A percentile compares a stretch with the other conserved stretches of the same genome.
Conservation (phyloP, 2,329 filamentous ascomycete genomes). For the Mycosphaerella sp. region DNA sequence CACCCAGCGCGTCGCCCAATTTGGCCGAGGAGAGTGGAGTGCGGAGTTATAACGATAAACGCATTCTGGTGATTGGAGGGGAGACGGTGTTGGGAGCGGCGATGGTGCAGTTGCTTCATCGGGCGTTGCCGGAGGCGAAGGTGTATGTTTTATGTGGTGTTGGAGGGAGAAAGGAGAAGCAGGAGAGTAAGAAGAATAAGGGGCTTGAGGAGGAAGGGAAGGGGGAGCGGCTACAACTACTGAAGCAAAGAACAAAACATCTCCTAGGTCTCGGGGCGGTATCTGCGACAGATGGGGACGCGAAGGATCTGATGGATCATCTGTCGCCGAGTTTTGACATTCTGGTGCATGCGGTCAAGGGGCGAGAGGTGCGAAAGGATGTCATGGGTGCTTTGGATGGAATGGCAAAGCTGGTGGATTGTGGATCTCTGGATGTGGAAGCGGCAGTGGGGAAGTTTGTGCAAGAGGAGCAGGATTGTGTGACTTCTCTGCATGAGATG, state of each 20-base stretch:
- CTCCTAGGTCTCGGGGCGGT: slow-evolving; percentile 5
- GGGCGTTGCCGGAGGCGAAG: slow-evolving; percentile 8
- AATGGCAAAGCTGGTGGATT: slow-evolving; percentile 6
- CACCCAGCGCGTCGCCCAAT: slow-evolving; percentile 7
- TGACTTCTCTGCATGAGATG: slow-evolving; percentile 11
- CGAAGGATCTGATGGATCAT: background rate
- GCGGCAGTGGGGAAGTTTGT: slow-evolving; percentile 1
- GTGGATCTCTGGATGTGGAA: slow-evolving; percentile 7
- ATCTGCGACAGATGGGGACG: slow-evolving; percentile 1
- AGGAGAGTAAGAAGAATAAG: background rate
- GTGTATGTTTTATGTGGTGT: background rate
- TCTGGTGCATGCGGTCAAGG: slow-evolving; percentile 3
- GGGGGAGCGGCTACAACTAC: background rate
- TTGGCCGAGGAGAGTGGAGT: slow-evolving; percentile 9
- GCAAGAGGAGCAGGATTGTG: slow-evolving; percentile 11
- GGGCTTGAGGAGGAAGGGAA: background rate
- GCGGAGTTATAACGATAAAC: slow-evolving; percentile 11
- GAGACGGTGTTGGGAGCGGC: slow-evolving; percentile 9
- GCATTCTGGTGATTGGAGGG: slow-evolving; percentile 7
- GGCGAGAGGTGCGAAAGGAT: background rate
- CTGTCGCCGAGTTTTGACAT: slow-evolving; percentile 11
- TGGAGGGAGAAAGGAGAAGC: too few relatives aligned
- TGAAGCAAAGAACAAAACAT: background rate
- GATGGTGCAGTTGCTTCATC: slow-evolving; percentile 7
- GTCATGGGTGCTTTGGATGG: slow-evolving; percentile 8